Evolutionary conservation across 768 basidiomycete species (phyloP), one percentile per base, ranked within the genome.

Genomic region (Suillus weaverae): DNA sequence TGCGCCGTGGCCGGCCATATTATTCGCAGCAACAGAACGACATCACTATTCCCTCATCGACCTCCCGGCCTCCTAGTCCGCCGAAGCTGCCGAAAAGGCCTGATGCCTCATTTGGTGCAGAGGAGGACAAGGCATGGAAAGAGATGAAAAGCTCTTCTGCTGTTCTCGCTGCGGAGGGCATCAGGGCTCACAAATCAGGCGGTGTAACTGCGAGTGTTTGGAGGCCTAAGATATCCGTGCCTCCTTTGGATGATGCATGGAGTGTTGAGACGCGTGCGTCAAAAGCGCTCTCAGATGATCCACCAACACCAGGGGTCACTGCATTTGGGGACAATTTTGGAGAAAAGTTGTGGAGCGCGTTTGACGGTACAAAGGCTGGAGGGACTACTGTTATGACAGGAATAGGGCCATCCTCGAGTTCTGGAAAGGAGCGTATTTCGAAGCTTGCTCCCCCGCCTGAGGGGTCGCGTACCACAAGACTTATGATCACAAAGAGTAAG

Each of bases 291-390:
- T 66, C 72, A 33, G 63, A 70, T 54, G 65, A 71, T 41, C 46
- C 68, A 32, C 72, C 66, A n/a, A 67, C 74, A 62, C 65, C 73
- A 57, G 41, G 71, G 44, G 60, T 67, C 60, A 55, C 73, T 67
- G 85, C 83, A 1, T 94, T 94, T 72, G 89, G 87, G 1, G 90
- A 94, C 69, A 84, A 86, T 71, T 89, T 89, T 70, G 81, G 78
- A 13, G 82, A 85, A 66, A 85, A 80, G 64, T 68, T 86, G n/a
- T 86, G 84, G 85, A 77, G 75, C 60, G 77, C 87, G 9, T 82
- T 85, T 61, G 84, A 85, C 63, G 70, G 70, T 53, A 64, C 63
- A 54, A 70, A 62, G 55, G 44, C 46, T 35, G 64, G 65, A 9
- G 57, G 30, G 10, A 18, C 57, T 30, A 59, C 70, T 18, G 36